Conservation (phyloP, 1,284 basidiomycete genomes). For the Ceratobasidium sp. region DNA sequence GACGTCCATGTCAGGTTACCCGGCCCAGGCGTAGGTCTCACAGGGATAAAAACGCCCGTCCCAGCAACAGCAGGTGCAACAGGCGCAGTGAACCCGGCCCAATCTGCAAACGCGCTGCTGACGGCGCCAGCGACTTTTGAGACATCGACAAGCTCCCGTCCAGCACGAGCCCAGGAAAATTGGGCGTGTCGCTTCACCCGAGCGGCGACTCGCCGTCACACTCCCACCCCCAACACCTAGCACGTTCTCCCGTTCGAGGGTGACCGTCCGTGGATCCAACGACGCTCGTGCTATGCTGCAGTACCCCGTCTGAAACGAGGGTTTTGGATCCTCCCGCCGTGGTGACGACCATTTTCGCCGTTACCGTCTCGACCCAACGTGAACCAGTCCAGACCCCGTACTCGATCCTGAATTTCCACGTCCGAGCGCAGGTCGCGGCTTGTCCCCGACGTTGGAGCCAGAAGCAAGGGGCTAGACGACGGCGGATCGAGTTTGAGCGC, state of each 20-base stretch:
- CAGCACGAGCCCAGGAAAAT: slow-evolving; percentile 26
- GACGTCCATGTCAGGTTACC: background rate
- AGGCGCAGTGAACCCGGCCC: slow-evolving; percentile 26
- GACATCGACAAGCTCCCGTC: slow-evolving; percentile 39
- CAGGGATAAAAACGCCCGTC: background rate
- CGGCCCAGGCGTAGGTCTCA: background rate
- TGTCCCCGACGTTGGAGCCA: too few relatives aligned
- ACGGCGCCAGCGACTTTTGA: background rate
- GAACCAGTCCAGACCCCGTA: slow-evolving; percentile 20
- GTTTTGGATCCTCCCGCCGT: slow-evolving; percentile 17
- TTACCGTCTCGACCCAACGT: slow-evolving; percentile 8
- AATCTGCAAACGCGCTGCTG: slow-evolving; percentile 23
- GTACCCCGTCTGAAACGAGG: background rate
- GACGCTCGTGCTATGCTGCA: background rate
- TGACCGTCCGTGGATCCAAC: background rate
- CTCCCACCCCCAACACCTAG: too few relatives aligned
- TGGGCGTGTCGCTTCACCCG: background rate
- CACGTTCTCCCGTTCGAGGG: slow-evolving; percentile 17
- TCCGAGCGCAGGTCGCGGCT: background rate
- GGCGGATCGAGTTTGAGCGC: background rate
- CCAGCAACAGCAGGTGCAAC: background rate
- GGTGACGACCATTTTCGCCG: slow-evolving; percentile 34
- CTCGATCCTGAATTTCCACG: slow-evolving; percentile 29
- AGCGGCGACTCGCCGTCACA: too few relatives aligned
- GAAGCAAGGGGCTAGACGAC: background rate